phyloP scores from a whole-genome alignment of 768 basidiomycete genomes.

The Russula virescens region DNA sequence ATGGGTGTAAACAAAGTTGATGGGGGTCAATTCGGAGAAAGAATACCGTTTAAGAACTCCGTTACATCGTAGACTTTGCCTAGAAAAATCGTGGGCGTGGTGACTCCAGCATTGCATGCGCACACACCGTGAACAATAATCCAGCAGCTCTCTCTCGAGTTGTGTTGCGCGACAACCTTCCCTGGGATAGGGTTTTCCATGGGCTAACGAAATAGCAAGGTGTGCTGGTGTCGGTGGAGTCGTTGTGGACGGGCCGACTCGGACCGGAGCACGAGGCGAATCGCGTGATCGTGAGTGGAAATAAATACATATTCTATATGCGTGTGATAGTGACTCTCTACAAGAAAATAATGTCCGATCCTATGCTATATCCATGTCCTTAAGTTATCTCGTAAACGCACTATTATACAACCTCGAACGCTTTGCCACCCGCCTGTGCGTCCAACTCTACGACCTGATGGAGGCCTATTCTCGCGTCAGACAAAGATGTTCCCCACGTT shows the following conservation, averaged over 20 bases:
- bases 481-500: background rate
- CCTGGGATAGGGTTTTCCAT: conserved; percentile 15
- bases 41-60: conserved; percentile 35
- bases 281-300: background rate
- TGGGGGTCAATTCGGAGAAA: background rate
- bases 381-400: background rate
- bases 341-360: background rate
- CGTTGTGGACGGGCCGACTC: too few relatives aligned
- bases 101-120: background rate
- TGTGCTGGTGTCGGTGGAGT: background rate
- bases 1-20: background rate
- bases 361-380: too few relatives aligned
- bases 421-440: conserved; percentile 26
- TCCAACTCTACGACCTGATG: conserved; percentile 51
- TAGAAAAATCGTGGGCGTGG: conserved; percentile 11
- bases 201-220: background rate
- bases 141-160: conserved; percentile 24
- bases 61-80: conserved; percentile 43
- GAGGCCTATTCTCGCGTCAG: conserved; percentile 36
- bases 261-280: too few relatives aligned
- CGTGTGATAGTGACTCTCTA: too few relatives aligned
- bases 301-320: background rate
- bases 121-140: conserved; percentile 23
- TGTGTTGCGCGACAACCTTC: conserved; percentile 18
- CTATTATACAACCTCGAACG: conserved; percentile 1